These are phyloP conservation scores for Mesembryanthemum crystallinum DNA, from an alignment of 148 eudicot species.

Conservation along the genomic window DNA sequence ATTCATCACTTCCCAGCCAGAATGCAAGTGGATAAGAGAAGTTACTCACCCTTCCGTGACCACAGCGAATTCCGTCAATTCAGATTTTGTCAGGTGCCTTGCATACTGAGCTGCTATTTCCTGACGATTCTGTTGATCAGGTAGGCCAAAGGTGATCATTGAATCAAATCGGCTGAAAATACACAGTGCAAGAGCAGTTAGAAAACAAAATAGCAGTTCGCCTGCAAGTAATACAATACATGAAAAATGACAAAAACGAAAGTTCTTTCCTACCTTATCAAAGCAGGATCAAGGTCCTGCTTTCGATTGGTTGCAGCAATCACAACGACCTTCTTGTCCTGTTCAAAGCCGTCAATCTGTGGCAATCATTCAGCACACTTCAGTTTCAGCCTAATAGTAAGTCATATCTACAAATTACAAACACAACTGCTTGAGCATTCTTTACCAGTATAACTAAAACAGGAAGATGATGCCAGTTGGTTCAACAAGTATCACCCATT, in stretches of 20 bases:
- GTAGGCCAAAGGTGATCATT: constrained; percentile 73
- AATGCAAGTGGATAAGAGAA: not conserved
- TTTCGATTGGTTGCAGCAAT: constrained; percentile 96
- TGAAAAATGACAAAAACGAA: constrained; percentile 1
- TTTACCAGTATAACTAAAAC: not conserved
- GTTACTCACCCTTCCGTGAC: constrained; percentile 66
- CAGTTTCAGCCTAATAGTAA: not conserved
- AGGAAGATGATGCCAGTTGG: not conserved
- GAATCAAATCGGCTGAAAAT: constrained; percentile 82
- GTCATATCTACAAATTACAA: not conserved
- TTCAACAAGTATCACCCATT: not conserved
- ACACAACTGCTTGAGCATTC: not conserved
- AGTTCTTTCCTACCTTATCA: constrained; percentile 54
- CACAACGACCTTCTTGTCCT: constrained; percentile 91
- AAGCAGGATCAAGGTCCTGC: constrained; percentile 98
- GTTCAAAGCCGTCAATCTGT: constrained; percentile 99
- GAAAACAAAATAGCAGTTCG: not conserved
- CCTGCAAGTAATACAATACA: not conserved
- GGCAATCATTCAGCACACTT: constrained; percentile 14
- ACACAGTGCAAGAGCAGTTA: constrained; percentile 8
- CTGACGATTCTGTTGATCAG: constrained; percentile 73
- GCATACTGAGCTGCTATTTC: constrained; percentile 94
- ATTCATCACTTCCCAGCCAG: not conserved
- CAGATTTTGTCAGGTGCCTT: constrained; percentile 71
- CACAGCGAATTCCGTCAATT: constrained; percentile 63